phyloP scores from a whole-genome alignment of 2,329 filamentous ascomycete genomes.

The Seiridium cupressi region DNA sequence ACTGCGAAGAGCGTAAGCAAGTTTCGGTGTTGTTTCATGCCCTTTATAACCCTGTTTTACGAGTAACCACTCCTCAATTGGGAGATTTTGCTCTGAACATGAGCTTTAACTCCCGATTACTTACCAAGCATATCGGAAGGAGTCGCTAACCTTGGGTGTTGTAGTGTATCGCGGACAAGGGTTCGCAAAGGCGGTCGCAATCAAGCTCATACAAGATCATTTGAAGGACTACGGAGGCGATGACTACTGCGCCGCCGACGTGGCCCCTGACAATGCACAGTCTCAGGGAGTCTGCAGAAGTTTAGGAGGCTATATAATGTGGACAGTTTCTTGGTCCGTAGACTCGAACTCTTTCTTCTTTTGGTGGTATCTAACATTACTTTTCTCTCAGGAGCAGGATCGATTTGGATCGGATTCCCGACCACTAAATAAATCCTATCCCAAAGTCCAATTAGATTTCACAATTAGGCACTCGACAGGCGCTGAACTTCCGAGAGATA shows the following conservation, averaged over 20 bases:
- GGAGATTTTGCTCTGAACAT: too few relatives aligned
- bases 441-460: background rate
- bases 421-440: background rate
- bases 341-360: background rate
- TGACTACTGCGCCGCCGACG: constrained; percentile 61
- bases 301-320: constrained; percentile 54
- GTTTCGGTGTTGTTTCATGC: too few relatives aligned
- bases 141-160: too few relatives aligned
- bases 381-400: constrained; percentile 9
- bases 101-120: too few relatives aligned
- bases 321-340: constrained; percentile 59
- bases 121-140: too few relatives aligned
- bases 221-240: constrained; percentile 43
- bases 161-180: constrained; percentile 54
- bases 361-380: background rate
- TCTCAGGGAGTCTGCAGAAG: constrained; percentile 63
- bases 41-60: too few relatives aligned
- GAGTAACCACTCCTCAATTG: too few relatives aligned
- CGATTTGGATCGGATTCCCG: constrained; percentile 6
- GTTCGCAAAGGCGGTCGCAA: constrained; percentile 59
- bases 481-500: constrained; percentile 92
- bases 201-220: constrained; percentile 55
- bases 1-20: constrained; percentile 50
- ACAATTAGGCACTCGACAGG: constrained; percentile 28
- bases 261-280: constrained; percentile 56